These are phyloP conservation scores for Cymbopogon flexuosus DNA, from an alignment of 202 grass and related monocot genomes.

Conservation along the genomic window DNA sequence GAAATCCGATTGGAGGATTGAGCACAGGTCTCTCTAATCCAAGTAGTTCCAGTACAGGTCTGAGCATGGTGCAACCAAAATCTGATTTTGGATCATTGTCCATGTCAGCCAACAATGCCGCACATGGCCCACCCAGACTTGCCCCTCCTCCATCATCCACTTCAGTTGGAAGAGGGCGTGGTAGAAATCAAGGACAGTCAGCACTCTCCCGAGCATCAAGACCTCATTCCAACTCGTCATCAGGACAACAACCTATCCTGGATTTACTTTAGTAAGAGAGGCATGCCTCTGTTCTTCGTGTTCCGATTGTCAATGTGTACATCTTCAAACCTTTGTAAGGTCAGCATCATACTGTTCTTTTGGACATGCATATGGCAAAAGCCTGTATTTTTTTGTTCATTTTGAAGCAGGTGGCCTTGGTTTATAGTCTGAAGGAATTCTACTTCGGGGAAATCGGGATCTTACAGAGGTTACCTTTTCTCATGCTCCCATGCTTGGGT, in stretches of 20 bases:
- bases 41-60: conserved; percentile 36
- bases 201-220: conserved; percentile 65
- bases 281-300: not conserved
- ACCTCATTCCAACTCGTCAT: conserved; percentile 45
- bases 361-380: not conserved
- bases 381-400: conserved; percentile 13
- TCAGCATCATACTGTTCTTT: conserved; percentile 2
- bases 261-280: conserved; percentile 74
- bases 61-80: conserved; percentile 36
- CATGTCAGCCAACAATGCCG: conserved; percentile 28
- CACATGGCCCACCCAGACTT: conserved; percentile 59
- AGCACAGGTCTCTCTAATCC: conserved; percentile 33
- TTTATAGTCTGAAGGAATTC: conserved; percentile 21
- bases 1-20: conserved; percentile 46
- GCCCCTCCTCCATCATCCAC: conserved; percentile 72
- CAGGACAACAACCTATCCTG: conserved; percentile 62
- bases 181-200: conserved; percentile 83
- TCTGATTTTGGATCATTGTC: conserved; percentile 56
- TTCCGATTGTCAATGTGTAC: conserved; percentile 4
- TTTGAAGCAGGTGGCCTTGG: conserved; percentile 16
- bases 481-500: conserved; percentile 17
- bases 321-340: conserved; percentile 13
- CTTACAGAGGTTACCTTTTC: conserved; percentile 25
- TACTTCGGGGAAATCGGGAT: not conserved
- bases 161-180: conserved; percentile 81